Evolutionary conservation across 768 basidiomycete species (phyloP).

Genomic region (Suillus subalutaceus): DNA sequence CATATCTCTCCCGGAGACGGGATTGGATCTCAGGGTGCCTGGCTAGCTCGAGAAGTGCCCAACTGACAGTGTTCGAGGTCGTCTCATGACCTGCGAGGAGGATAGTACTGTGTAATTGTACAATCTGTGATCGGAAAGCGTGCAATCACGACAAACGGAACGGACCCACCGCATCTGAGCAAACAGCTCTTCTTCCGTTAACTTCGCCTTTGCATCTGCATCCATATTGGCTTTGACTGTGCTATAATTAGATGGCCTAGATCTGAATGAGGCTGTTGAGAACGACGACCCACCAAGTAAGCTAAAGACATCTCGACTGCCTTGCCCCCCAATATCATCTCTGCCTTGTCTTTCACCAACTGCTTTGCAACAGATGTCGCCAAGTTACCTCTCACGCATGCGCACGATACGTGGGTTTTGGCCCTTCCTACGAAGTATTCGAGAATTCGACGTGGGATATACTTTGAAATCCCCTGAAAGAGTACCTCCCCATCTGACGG

Average conservation of each 20-base stretch:
- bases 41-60: constrained; percentile 67
- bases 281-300: constrained; percentile 40
- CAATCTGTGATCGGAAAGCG: constrained; percentile 1
- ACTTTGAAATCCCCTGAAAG: constrained; percentile 31
- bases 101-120: constrained; percentile 39
- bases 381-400: constrained; percentile 4
- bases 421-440: constrained; percentile 34
- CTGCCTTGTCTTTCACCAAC: constrained; percentile 18
- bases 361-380: constrained; percentile 11
- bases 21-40: constrained; percentile 58
- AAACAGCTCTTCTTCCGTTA: constrained; percentile 19
- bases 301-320: constrained; percentile 22
- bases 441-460: constrained; percentile 35
- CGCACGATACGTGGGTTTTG: constrained; percentile 20
- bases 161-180: constrained; percentile 23
- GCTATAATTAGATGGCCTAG: neutral
- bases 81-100: constrained; percentile 62
- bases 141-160: neutral
- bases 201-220: constrained; percentile 25
- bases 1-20: constrained; percentile 62
- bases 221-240: constrained; percentile 35
- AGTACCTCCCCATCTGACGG: constrained; percentile 28
- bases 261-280: neutral
- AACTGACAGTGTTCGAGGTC: constrained; percentile 58
- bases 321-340: constrained; percentile 10